These are phyloP conservation scores for Pontederia crassipes DNA, from an alignment of 176 grass and related monocot species.

Conservation along the genomic window DNA sequence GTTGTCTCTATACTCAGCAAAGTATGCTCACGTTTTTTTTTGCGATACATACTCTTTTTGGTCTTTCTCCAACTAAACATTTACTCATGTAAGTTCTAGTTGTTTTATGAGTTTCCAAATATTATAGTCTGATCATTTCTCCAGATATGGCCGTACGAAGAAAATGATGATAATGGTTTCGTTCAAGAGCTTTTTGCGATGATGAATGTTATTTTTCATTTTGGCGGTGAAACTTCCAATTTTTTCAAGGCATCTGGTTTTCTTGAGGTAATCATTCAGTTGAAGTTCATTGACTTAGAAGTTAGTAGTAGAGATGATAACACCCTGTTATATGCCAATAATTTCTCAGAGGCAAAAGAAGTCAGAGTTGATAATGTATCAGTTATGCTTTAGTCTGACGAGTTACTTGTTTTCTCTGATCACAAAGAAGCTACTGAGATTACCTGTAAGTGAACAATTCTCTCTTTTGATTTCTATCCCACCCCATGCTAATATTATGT, in stretches of 20 bases:
- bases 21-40: slow-evolving; percentile 24
- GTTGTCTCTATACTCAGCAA: slow-evolving; percentile 88
- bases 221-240: slow-evolving; percentile 43
- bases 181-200: slow-evolving; percentile 70
- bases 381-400: slow-evolving; percentile 67
- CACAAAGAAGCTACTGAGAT: slow-evolving; percentile 58
- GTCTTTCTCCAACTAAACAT: too few species aligned
- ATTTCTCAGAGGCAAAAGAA: slow-evolving; percentile 59
- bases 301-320: neutral
- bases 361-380: slow-evolving; percentile 48
- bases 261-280: slow-evolving; percentile 48
- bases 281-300: neutral
- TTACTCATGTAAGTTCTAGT: too few species aligned
- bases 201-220: slow-evolving; percentile 57
- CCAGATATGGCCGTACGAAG: slow-evolving; percentile 90
- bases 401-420: slow-evolving; percentile 77
- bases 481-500: neutral
- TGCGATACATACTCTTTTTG: neutral
- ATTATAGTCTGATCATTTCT: slow-evolving; percentile 5
- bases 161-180: slow-evolving; percentile 80
- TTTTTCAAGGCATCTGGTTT: slow-evolving; percentile 54
- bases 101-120: neutral
- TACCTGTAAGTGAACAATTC: slow-evolving; percentile 40
- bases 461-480: neutral
- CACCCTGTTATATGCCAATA: slow-evolving; percentile 31